phyloP scores from a whole-genome alignment of 257 asterid genomes.

The Perilla frutescens region DNA sequence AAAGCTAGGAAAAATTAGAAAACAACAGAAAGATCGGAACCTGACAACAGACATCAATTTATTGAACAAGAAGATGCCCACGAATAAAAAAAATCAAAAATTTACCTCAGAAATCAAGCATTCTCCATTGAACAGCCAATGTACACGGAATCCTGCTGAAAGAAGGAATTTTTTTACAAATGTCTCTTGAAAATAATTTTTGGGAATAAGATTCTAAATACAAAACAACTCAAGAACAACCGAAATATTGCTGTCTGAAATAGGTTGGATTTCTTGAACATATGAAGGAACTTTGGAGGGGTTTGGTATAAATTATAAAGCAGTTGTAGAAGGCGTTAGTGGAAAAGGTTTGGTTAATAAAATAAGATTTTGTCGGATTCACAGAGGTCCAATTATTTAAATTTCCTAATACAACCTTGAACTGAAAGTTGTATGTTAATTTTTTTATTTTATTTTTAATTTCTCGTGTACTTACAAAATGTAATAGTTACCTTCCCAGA shows the following conservation, averaged over 20 bases:
- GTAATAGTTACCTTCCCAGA: not conserved
- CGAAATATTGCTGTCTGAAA: constrained; percentile 8
- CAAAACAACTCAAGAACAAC: constrained; percentile 12
- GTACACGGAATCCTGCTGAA: constrained; percentile 23
- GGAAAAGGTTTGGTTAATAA: constrained; percentile 22
- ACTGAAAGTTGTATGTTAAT: not conserved
- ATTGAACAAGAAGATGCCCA: constrained; percentile 9
- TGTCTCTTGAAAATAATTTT: too few species aligned
- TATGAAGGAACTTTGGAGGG: constrained; percentile 1
- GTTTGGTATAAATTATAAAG: constrained; percentile 28
- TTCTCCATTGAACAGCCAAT: constrained; percentile 32
- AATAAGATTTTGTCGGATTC: constrained; percentile 8
- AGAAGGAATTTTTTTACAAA: not conserved
- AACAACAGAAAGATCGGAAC: constrained; percentile 27
- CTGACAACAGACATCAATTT: constrained; percentile 23
- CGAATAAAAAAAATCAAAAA: constrained; percentile 19
- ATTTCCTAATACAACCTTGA: not conserved
- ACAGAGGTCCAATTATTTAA: constrained; percentile 32
- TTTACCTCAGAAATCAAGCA: constrained; percentile 46
- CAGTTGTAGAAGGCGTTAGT: constrained; percentile 27
- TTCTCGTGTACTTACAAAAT: too few species aligned
- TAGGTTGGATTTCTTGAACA: constrained; percentile 36
- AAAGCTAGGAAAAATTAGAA: constrained; percentile 13
- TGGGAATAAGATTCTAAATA: not conserved
- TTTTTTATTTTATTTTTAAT: too few species aligned